Conservation (phyloP, 495 filamentous ascomycete species). For the Neurospora africana region DNA sequence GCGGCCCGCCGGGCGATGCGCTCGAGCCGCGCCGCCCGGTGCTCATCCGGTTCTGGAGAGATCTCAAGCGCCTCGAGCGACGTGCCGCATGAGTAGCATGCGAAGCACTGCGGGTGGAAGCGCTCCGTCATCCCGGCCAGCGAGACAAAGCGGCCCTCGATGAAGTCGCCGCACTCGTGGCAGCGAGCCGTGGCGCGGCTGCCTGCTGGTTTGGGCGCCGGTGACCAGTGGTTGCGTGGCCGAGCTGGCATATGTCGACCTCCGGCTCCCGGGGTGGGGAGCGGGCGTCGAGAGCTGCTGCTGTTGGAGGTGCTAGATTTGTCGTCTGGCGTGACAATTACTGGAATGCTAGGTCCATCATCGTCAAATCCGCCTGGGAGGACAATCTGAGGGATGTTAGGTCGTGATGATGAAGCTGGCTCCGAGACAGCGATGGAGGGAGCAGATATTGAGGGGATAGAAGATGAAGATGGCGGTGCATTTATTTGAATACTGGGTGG, state of each 20-base stretch:
- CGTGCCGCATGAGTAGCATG: slow-evolving; percentile 79
- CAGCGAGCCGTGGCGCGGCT: slow-evolving; percentile 69
- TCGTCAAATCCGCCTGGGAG: slow-evolving; percentile 10
- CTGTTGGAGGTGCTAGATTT: slow-evolving; percentile 8
- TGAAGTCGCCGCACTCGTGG: slow-evolving; percentile 70
- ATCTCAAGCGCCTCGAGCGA: slow-evolving; percentile 90
- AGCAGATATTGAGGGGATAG: slow-evolving; percentile 21
- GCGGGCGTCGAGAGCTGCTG: slow-evolving; percentile 23
- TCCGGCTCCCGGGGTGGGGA: slow-evolving; percentile 27
- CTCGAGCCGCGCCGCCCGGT: slow-evolving; percentile 57
- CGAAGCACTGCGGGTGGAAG: slow-evolving; percentile 91
- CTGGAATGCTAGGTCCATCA: slow-evolving; percentile 31
- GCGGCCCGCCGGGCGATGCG: slow-evolving; percentile 51
- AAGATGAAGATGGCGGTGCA: slow-evolving; percentile 14
- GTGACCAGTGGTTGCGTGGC: slow-evolving; percentile 37
- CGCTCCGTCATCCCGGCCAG: slow-evolving; percentile 55
- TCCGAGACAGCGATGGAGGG: slow-evolving; percentile 39
- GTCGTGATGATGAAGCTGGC: slow-evolving; percentile 3
- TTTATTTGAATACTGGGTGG: slow-evolving; percentile 31
- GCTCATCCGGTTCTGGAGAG: slow-evolving; percentile 73
- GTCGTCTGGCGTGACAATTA: slow-evolving; percentile 34
- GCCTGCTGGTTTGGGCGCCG: slow-evolving; percentile 27
- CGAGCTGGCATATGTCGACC: slow-evolving; percentile 28
- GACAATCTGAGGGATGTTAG: slow-evolving; percentile 6
- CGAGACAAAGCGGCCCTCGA: slow-evolving; percentile 82